Conservation (phyloP, 345 rosid genomes). For the Eucalyptus pauciflora region DNA sequence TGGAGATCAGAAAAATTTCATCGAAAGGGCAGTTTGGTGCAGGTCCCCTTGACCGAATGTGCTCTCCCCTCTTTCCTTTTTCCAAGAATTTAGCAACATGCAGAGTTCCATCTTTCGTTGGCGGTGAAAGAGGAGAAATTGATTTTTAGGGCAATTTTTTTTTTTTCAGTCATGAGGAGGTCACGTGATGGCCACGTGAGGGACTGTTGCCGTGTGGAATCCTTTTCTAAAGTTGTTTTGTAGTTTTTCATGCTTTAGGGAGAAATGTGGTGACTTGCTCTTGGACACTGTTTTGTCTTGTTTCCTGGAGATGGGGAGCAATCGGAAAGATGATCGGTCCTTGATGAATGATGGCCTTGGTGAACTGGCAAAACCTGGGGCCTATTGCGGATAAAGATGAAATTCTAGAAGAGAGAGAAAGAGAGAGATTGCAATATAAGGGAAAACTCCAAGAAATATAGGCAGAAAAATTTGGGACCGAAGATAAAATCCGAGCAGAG, state of each 20-base stretch:
- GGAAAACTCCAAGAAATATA: not conserved
- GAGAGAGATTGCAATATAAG: not conserved
- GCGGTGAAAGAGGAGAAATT: not conserved
- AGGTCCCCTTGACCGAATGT: not conserved
- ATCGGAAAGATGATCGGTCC: not conserved
- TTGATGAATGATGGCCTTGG: not conserved
- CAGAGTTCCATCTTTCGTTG: not conserved
- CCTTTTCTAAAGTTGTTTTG: not conserved
- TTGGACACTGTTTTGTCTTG: not conserved
- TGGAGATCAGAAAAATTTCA: not conserved
- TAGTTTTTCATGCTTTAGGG: not conserved
- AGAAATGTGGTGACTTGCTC: not conserved
- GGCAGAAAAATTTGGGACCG: not conserved
- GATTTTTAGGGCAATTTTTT: not conserved
- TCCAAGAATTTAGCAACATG: not conserved
- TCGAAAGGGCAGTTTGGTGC: not conserved
- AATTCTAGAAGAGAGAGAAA: not conserved
- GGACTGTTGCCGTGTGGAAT: not conserved
- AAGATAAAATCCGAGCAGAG: not conserved
- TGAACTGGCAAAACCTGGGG: not conserved
- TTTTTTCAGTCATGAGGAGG: not conserved
- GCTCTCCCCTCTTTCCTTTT: not conserved
- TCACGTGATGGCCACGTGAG: not conserved
- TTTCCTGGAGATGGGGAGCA: not conserved
- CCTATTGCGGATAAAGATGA: not conserved